Percentiles rank a stretch among this genome's conserved stretches.
Conservation (phyloP, 2,329 filamentous ascomycete genomes). For the Macrophomina pseudophaseolina region DNA sequence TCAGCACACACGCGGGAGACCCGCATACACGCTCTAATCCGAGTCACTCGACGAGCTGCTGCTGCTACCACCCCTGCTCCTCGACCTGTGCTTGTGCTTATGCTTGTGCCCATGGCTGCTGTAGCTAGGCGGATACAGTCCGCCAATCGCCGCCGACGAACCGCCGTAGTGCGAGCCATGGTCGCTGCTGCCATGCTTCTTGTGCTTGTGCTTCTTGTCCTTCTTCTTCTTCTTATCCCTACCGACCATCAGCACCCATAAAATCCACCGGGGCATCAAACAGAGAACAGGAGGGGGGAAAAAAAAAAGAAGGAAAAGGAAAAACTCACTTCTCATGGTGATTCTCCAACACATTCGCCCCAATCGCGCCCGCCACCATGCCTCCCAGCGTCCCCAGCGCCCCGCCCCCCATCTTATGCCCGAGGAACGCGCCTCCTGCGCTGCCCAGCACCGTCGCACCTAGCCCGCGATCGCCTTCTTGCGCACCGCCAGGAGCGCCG, state of each 20-base stretch:
- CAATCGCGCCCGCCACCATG: slow-evolving; percentile 59
- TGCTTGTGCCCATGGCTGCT: slow-evolving; percentile 34
- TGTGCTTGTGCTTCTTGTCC: slow-evolving; percentile 43
- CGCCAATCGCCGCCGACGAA: slow-evolving; percentile 42
- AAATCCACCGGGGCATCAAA: background rate
- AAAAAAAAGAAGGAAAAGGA: slow-evolving; percentile 11
- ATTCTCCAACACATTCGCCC: slow-evolving; percentile 59
- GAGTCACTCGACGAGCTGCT: slow-evolving; percentile 44
- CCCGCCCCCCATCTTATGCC: slow-evolving; percentile 60
- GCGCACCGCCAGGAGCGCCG: slow-evolving; percentile 28
- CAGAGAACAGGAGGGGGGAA: slow-evolving; percentile 18
- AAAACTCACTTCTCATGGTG: slow-evolving; percentile 46
- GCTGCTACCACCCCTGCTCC: slow-evolving; percentile 38
- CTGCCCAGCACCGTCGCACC: slow-evolving; percentile 60
- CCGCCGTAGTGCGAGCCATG: slow-evolving; percentile 35
- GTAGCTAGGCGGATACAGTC: slow-evolving; percentile 40
- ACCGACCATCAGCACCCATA: background rate
- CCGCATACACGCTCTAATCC: slow-evolving; percentile 33
- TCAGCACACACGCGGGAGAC: no score
- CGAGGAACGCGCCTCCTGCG: slow-evolving; percentile 60
- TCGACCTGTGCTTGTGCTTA: slow-evolving; percentile 34
- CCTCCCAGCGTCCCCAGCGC: slow-evolving; percentile 58
- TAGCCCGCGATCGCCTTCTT: slow-evolving; percentile 61
- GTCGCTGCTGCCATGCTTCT: slow-evolving; percentile 31
- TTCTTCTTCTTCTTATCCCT: slow-evolving; percentile 44